Evolutionary conservation across 2,329 filamentous ascomycete genomes (phyloP).

Genomic region (Claviceps quebecensis): DNA sequence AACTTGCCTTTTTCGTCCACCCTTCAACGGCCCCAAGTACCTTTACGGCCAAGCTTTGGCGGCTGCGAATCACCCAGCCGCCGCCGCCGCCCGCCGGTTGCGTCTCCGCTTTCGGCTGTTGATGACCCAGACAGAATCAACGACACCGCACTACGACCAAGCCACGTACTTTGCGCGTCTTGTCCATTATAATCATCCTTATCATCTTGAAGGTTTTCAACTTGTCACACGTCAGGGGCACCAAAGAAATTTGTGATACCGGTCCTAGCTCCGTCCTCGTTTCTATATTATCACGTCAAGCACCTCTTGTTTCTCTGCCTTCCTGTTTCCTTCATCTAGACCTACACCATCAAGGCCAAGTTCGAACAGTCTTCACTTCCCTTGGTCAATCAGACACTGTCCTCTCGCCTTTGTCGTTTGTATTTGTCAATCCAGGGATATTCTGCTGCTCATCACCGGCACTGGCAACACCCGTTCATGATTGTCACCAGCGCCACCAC

Average conservation of each 20-base stretch:
- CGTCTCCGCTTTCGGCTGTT: slow-evolving; percentile 9
- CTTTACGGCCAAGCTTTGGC: not conserved
- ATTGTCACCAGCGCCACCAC: not conserved
- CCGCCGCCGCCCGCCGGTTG: slow-evolving; percentile 6
- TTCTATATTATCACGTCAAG: slow-evolving; percentile 1
- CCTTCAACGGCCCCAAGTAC: not conserved
- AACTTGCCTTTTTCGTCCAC: slow-evolving; percentile 1
- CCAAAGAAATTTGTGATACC: no score
- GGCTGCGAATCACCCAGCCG: not conserved
- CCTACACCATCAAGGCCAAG: not conserved
- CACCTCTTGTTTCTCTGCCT: not conserved
- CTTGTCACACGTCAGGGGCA: slow-evolving; percentile 2
- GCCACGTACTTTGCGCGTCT: slow-evolving; percentile 1
- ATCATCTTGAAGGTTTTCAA: no score
- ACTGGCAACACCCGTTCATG: not conserved
- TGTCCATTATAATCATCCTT: not conserved
- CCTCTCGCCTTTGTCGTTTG: not conserved
- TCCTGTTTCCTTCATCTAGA: not conserved
- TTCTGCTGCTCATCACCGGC: not conserved
- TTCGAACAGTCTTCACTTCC: no score
- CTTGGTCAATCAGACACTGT: no score
- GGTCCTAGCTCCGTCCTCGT: not conserved
- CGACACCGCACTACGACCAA: slow-evolving; percentile 3
- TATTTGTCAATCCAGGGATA: not conserved
- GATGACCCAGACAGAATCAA: slow-evolving; percentile 5